These are phyloP conservation scores for Taiwanofungus camphoratus DNA, from an alignment of 1,284 basidiomycete species.

Conservation along the genomic window DNA sequence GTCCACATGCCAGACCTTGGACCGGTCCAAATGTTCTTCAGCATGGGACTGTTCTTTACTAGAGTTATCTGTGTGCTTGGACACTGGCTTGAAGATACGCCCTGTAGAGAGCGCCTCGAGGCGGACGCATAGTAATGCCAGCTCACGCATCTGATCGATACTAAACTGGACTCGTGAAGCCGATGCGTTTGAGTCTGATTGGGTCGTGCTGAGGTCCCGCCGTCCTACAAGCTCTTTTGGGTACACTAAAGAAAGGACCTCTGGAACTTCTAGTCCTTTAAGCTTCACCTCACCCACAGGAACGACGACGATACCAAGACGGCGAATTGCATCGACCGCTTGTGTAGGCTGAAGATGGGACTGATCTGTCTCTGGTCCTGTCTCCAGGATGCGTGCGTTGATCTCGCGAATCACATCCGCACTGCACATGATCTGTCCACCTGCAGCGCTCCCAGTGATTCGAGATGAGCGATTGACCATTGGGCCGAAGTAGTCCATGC, in stretches of 20 bases:
- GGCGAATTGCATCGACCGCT: slow-evolving; percentile 68
- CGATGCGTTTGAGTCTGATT: slow-evolving; percentile 33
- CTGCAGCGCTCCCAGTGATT: slow-evolving; percentile 80
- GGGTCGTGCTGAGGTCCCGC: slow-evolving; percentile 40
- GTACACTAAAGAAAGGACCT: slow-evolving; percentile 82
- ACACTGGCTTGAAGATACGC: slow-evolving; percentile 51
- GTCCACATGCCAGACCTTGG: slow-evolving; percentile 48
- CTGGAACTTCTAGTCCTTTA: slow-evolving; percentile 91
- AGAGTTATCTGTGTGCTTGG: slow-evolving; percentile 44
- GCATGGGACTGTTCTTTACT: slow-evolving; percentile 27
- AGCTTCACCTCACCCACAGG: slow-evolving; percentile 88
- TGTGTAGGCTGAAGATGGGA: slow-evolving; percentile 48
- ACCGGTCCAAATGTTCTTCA: slow-evolving; percentile 25
- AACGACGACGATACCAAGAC: slow-evolving; percentile 71
- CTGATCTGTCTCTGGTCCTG: slow-evolving; percentile 51
- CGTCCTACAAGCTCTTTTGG: slow-evolving; percentile 75
- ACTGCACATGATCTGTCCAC: slow-evolving; percentile 94
- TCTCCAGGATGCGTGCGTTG: slow-evolving; percentile 53
- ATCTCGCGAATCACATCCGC: slow-evolving; percentile 87
- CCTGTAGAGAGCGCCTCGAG: slow-evolving; percentile 77
- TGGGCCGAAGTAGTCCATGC: slow-evolving; percentile 97
- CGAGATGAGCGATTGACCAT: slow-evolving; percentile 92
- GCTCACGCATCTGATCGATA: slow-evolving; percentile 72
- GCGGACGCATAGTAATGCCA: slow-evolving; percentile 75
- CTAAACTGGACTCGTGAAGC: slow-evolving; percentile 62